Evolutionary conservation across 2,329 filamentous ascomycete genomes (phyloP), one percentile per base, ranked within the genome.

Genomic region (Parasarocladium wereldwijsianum): DNA sequence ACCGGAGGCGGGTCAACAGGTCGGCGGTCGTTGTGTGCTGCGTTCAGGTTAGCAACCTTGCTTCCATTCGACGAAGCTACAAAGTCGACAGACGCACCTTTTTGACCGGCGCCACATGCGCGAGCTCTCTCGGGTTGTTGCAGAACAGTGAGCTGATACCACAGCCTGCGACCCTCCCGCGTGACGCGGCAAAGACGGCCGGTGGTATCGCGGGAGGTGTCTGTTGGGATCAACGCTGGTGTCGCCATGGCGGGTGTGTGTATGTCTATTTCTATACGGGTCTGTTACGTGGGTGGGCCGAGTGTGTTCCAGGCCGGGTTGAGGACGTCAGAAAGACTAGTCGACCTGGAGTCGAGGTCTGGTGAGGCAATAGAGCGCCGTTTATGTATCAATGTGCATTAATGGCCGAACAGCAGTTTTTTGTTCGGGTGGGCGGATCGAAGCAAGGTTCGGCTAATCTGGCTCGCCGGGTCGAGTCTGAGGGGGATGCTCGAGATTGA

Each of bases 1-100:
- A 98, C 90, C 1, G 90, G 90, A 3, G 90, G 90, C 36, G 82
- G 86, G 52, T 94, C 87, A 37, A 94, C 86, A 13, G 87, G 86
- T 32, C 87, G 80, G 42, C 87, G 77, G 55, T 94, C 86, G 44
- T 52, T 56, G 35, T 57, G 56, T 28, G 53, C 53, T 55, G 31
- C n/a, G 18, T 7, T n/a, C 7, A 15, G 20, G 14, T 4, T n/a
- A 17, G n/a, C n/a, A n/a, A n/a, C n/a, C n/a, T n/a, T n/a, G n/a
- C n/a, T n/a, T n/a, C n/a, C n/a, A n/a, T n/a, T 22, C 17, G 19
- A 11, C n/a, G 21, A 12, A 38, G 49, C 35, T 16, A 32, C 36
- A 30, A 36, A 28, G 35, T 42, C 36, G 33, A 39, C 33, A 20
- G 37, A 39, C 16, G n/a, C n/a, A 93, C 84, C 93, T 60, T 96